Conservation (phyloP, 768 basidiomycete species). For the Mycena kentingensis region DNA sequence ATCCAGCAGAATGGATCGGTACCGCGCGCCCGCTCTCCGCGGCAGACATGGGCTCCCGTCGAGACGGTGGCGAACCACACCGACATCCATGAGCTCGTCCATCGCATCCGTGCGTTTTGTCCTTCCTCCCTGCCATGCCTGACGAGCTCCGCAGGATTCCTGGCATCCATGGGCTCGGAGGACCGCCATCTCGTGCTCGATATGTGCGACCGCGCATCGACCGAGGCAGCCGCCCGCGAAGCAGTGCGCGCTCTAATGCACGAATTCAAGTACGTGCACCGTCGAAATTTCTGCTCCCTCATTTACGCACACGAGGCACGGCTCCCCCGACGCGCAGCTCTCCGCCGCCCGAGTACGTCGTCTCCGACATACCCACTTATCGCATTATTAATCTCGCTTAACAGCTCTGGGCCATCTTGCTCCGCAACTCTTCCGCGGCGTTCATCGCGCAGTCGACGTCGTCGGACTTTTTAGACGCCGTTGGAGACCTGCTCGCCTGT, state of each 20-base stretch:
- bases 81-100: slow-evolving; percentile 20
- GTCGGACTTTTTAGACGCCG: slow-evolving; percentile 15
- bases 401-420: slow-evolving; percentile 20
- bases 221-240: slow-evolving; percentile 12
- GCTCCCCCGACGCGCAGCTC: slow-evolving; percentile 19
- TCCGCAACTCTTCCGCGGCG: slow-evolving; percentile 17
- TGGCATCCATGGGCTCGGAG: slow-evolving; percentile 16
- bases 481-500: slow-evolving; percentile 7
- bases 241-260: slow-evolving; percentile 17
- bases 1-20: neutral
- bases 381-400: neutral
- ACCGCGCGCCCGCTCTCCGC: neutral
- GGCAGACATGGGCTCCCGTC: slow-evolving; percentile 15
- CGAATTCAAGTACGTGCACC: slow-evolving; percentile 11
- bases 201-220: slow-evolving; percentile 16
- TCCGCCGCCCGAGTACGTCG: slow-evolving; percentile 19
- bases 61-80: slow-evolving; percentile 21
- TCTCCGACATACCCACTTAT: neutral
- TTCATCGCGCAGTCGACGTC: slow-evolving; percentile 20
- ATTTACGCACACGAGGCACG: slow-evolving; percentile 1
- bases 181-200: slow-evolving; percentile 19
- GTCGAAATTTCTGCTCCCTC: no score
- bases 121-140: no score
- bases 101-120: slow-evolving; percentile 17
- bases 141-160: slow-evolving; percentile 4